Percentiles rank a stretch among this genome's conserved stretches.
These are phyloP conservation scores for Fusarium secorum DNA, from an alignment of 2,329 filamentous ascomycete species.

Conservation along the genomic window DNA sequence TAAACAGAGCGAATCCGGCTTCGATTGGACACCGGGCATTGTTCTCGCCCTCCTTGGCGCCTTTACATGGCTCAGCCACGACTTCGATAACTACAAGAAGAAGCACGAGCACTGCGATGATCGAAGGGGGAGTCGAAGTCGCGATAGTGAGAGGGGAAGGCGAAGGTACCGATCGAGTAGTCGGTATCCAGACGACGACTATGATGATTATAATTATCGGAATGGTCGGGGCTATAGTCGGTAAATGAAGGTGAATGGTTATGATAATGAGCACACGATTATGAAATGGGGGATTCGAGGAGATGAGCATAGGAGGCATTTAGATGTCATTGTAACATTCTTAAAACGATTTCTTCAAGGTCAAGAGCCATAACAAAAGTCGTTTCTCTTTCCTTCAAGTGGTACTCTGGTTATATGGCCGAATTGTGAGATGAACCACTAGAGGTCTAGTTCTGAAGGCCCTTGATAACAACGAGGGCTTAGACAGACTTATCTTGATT, in stretches of 20 bases:
- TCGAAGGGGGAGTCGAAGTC: not conserved
- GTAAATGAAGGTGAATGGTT: not conserved
- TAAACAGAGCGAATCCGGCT: slow-evolving; percentile 47
- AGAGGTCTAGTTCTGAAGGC: not conserved
- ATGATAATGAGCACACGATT: slow-evolving; percentile 2
- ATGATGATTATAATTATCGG: slow-evolving; percentile 18
- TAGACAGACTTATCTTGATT: not conserved
- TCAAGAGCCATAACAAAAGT: not conserved
- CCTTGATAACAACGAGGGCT: not conserved
- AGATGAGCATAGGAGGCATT: slow-evolving; percentile 1
- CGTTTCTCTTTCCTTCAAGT: not conserved
- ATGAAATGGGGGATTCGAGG: not conserved
- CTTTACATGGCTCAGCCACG: slow-evolving; percentile 50
- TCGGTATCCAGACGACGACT: slow-evolving; percentile 2
- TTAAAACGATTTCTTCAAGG: not conserved
- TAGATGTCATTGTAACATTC: not conserved
- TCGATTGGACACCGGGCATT: slow-evolving; percentile 53
- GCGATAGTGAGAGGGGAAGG: slow-evolving; percentile 26
- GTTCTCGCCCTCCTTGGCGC: slow-evolving; percentile 49
- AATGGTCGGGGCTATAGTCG: slow-evolving; percentile 21
- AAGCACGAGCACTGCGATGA: slow-evolving; percentile 3
- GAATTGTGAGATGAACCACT: no score
- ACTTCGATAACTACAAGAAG: slow-evolving; percentile 40
- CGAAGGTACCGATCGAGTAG: slow-evolving; percentile 19
- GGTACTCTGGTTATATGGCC: no score